Base-by-base conservation (phyloP, 1,284 basidiomycete genomes). In the Marasmius fiardii region DNA sequence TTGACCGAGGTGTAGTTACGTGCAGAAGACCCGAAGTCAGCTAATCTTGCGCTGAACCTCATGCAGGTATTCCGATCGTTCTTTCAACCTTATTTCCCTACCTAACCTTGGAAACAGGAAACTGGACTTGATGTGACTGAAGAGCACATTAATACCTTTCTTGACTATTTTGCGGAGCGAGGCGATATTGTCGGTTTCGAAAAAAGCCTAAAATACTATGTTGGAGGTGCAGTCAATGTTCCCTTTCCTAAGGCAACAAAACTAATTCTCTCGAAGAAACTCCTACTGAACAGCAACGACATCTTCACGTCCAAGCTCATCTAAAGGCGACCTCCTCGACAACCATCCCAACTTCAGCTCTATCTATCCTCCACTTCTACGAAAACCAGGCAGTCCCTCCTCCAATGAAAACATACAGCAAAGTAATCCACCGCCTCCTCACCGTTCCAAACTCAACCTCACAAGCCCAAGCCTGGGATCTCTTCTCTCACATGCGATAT, bases 401-500 rank as follows among this genome's bases (percentile, higher is more conserved):
- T 0, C 85, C 88, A 0, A 80, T 89, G 63, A 72, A 74, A 55
- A 81, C 86, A 2, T 92, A 92, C 64, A 82, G 82, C 4, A 76
- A 80, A 28, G 68, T 83, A 41, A 88, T 92, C 54, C 74, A 74
- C 1, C 67, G 79, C 21, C 82, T 92, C 28, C 80, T 88, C 60
- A 75, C 75, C n/a, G 71, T 74, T 3, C 65, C 71, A 51, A 70
- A 77, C 28, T 71, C 81, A 23, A 54, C 80, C 16, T 80, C 79
- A 2, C 79, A 80, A 41, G 86, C 89, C 0, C 85, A 92, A 58
- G 94, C 92, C 0, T 97, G 93, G 93, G 93, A 98, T 64, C 79
- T 98, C 23, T 98, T 94, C 68, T 77, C 91, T 2, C 95, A 98
- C 68, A 97, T 98, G 92, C 92, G 97, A 52, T 92, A 98, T 53